Percentiles rank a stretch among this genome's conserved stretches.
These are phyloP conservation scores for Cubamyces lactineus DNA, from an alignment of 768 basidiomycete species.

Conservation along the genomic window DNA sequence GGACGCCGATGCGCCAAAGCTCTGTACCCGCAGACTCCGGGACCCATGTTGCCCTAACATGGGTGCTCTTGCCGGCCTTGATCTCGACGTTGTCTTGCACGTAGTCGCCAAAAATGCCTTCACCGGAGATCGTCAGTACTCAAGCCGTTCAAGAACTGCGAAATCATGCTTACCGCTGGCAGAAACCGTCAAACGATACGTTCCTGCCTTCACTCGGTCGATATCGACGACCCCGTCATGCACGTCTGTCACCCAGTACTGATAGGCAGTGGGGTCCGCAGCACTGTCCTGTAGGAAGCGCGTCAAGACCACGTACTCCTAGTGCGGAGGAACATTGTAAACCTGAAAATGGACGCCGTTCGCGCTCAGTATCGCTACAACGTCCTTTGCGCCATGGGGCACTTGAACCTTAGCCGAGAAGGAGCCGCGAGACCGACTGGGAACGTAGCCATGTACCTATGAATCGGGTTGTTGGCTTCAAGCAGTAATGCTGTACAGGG, in stretches of 20 bases:
- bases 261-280: constrained; percentile 27
- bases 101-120: constrained; percentile 36
- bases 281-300: constrained; percentile 28
- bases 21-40: constrained; percentile 32
- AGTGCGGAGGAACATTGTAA: neutral
- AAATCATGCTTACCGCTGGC: constrained; percentile 19
- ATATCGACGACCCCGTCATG: constrained; percentile 25
- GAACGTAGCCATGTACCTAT: constrained; percentile 29
- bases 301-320: neutral
- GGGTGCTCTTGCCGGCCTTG: constrained; percentile 20
- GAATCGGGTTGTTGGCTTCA: neutral
- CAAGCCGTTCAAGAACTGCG: neutral
- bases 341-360: constrained; percentile 31
- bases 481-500: neutral
- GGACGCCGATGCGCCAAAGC: constrained; percentile 34
- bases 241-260: constrained; percentile 33
- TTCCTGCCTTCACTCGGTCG: constrained; percentile 33
- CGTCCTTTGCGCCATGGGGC: constrained; percentile 26
- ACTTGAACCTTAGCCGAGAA: constrained; percentile 24
- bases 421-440: constrained; percentile 26
- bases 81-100: constrained; percentile 31
- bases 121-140: neutral
- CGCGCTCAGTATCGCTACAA: constrained; percentile 30
- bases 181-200: constrained; percentile 33
- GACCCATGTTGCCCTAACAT: constrained; percentile 25